These are phyloP conservation scores for Debaryomyces singareniensis DNA, from an alignment of 1,139 yeast genomes.

Conservation along the genomic window DNA sequence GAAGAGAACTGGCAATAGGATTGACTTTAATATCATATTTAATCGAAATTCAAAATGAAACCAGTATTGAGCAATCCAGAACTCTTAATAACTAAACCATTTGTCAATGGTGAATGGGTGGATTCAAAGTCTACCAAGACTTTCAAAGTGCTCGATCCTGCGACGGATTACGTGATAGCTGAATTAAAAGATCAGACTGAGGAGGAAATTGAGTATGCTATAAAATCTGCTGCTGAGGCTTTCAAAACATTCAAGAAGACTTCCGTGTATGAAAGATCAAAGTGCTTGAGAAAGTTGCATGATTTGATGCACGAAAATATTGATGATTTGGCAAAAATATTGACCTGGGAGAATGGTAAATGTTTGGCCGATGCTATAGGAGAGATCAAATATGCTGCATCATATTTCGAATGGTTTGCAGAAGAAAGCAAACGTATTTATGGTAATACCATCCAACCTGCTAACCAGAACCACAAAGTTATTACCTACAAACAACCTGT, in stretches of 20 bases:
- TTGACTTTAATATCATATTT: no score
- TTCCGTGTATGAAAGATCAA: conserved; percentile 60
- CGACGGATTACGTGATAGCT: conserved; percentile 53
- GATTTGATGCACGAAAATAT: conserved; percentile 34
- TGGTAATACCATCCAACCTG: conserved; percentile 37
- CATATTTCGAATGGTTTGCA: conserved; percentile 40
- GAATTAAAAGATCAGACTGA: conserved; percentile 52
- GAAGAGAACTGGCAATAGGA: no score
- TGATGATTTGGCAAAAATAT: conserved; percentile 36
- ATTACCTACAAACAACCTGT: conserved; percentile 41
- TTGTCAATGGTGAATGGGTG: conserved; percentile 69
- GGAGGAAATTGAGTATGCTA: conserved; percentile 52
- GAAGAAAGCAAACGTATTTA: conserved; percentile 39
- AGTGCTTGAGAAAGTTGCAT: conserved; percentile 54
- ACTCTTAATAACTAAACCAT: conserved; percentile 52
- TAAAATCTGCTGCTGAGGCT: conserved; percentile 54
- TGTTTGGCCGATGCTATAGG: conserved; percentile 35
- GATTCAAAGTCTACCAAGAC: conserved; percentile 42
- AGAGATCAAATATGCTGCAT: conserved; percentile 37
- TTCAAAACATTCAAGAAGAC: conserved; percentile 54
- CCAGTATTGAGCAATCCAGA: conserved; percentile 32
- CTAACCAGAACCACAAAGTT: conserved; percentile 31
- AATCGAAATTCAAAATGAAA: no score
- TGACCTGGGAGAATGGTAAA: conserved; percentile 42
- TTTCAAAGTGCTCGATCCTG: conserved; percentile 73